Evolutionary conservation across 1,284 basidiomycete genomes (phyloP), one percentile per base, ranked within the genome.

Genomic region (Cutaneotrichosporon mucoides): DNA sequence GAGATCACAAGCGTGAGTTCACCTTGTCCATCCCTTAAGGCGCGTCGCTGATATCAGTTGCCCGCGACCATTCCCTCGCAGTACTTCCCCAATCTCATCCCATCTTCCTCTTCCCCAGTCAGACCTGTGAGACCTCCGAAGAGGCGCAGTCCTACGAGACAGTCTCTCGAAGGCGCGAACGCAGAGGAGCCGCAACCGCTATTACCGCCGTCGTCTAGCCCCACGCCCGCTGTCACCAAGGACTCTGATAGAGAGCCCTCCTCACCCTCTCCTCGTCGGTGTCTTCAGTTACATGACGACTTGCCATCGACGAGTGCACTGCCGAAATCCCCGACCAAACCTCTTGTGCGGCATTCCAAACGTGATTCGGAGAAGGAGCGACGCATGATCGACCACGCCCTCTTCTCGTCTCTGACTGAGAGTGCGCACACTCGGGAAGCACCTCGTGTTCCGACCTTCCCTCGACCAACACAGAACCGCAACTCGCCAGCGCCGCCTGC

Each of bases 51-150:
- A 68, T 57, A 45, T 1, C 56, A 70, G 68, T 56, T 70, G 11
- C 62, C 64, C 0, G 58, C 57, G 2, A 65, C 68, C 3, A 38
- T 60, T 0, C 53, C 56, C 3, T 67, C 69, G 0, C 67, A 70
- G 44, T 59, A 57, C 0, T 70, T 66, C 57, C 69, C 67, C 1
- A 45, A 55, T 12, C 57, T 68, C 34, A 15, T 70, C 9, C 53
- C 58, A 2, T 54, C 62, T 2, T 51, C 48, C 15, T 46, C 59
- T 1, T 13, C 46, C 3, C 46, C 46, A 4, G 46, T 33, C 5
- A 48, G 34, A 48, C 46, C 46, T 10, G 33, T 35, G 12, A 35
- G 6, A 24, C 34, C 13, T 50, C 34, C 9, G 12, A 12, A 12
- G 9, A 8, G 38, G 12, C 38, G 38, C 12, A 9, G 9, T 40